Evolutionary conservation across 2,329 filamentous ascomycete species (phyloP).

Genomic region (Lasiodiplodia sp.): DNA sequence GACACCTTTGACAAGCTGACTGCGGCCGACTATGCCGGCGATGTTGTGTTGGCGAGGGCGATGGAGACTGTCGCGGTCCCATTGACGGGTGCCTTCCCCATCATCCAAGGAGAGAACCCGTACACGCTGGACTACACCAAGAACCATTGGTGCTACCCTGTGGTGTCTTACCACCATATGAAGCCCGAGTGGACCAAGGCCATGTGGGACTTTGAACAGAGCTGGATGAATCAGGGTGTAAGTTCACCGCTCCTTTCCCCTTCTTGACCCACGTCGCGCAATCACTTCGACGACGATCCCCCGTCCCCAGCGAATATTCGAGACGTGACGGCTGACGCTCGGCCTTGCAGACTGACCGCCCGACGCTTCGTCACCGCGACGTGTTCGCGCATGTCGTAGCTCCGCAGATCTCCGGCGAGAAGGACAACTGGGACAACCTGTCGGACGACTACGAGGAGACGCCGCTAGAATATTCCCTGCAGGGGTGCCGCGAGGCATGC

Average conservation of each 20-base stretch:
- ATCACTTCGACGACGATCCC: not conserved
- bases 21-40: slow-evolving; percentile 18
- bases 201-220: slow-evolving; percentile 50
- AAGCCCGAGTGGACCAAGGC: slow-evolving; percentile 46
- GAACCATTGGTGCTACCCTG: slow-evolving; percentile 53
- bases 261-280: not conserved
- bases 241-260: slow-evolving; percentile 29
- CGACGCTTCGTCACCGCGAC: slow-evolving; percentile 47
- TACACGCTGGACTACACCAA: slow-evolving; percentile 40
- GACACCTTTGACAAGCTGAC: slow-evolving; percentile 25
- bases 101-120: slow-evolving; percentile 41
- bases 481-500: slow-evolving; percentile 45
- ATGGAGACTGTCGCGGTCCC: slow-evolving; percentile 22
- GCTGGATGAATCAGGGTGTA: slow-evolving; percentile 44
- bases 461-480: slow-evolving; percentile 41
- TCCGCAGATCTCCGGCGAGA: slow-evolving; percentile 39
- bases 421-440: slow-evolving; percentile 46
- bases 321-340: slow-evolving; percentile 30
- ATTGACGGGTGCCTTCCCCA: slow-evolving; percentile 32
- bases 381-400: slow-evolving; percentile 45
- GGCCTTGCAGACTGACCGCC: slow-evolving; percentile 37
- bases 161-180: slow-evolving; percentile 52
- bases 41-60: slow-evolving; percentile 14
- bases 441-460: slow-evolving; percentile 37
- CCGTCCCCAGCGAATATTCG: not conserved